A percentile compares a stretch with the other conserved stretches of the same genome.
Evolutionary conservation across 2,329 filamentous ascomycete genomes (phyloP).

Genomic region (Aureobasidium sp.): DNA sequence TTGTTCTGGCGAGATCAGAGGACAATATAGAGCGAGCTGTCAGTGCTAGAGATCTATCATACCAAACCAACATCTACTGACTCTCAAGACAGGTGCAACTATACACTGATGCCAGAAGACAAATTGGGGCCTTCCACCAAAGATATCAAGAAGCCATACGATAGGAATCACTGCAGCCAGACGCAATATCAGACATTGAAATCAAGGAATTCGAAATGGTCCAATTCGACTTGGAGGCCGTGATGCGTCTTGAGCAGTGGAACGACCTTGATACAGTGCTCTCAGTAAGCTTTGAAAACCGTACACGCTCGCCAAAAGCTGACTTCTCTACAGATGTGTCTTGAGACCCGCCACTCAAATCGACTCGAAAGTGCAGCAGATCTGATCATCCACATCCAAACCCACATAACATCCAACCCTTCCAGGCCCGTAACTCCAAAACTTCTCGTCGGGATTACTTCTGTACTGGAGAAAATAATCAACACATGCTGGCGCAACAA

Average conservation of each 20-base stretch:
- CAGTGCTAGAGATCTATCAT: neutral
- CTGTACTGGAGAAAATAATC: slow-evolving; percentile 55
- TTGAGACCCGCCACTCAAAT: slow-evolving; percentile 18
- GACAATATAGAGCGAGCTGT: slow-evolving; percentile 31
- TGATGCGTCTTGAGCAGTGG: slow-evolving; percentile 58
- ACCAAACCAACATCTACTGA: slow-evolving; percentile 11
- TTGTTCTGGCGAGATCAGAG: slow-evolving; percentile 40
- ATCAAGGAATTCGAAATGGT: slow-evolving; percentile 58
- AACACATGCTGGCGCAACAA: slow-evolving; percentile 50
- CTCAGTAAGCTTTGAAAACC: slow-evolving; percentile 25
- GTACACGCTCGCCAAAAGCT: neutral
- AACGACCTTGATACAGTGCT: slow-evolving; percentile 55
- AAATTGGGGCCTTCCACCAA: slow-evolving; percentile 51
- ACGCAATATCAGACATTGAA: slow-evolving; percentile 38
- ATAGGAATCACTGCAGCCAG: slow-evolving; percentile 22
- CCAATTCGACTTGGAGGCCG: slow-evolving; percentile 72
- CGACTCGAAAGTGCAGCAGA: slow-evolving; percentile 40
- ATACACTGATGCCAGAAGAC: slow-evolving; percentile 53
- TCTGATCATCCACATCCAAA: slow-evolving; percentile 36
- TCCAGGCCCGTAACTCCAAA: slow-evolving; percentile 13
- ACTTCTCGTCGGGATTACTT: slow-evolving; percentile 23
- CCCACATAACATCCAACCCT: slow-evolving; percentile 21
- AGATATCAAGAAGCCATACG: slow-evolving; percentile 33
- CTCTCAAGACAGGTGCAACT: slow-evolving; percentile 41
- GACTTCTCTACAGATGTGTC: neutral